These are phyloP conservation scores for Colletotrichum sp. DNA, from an alignment of 2,329 filamentous ascomycete genomes.

Conservation along the genomic window DNA sequence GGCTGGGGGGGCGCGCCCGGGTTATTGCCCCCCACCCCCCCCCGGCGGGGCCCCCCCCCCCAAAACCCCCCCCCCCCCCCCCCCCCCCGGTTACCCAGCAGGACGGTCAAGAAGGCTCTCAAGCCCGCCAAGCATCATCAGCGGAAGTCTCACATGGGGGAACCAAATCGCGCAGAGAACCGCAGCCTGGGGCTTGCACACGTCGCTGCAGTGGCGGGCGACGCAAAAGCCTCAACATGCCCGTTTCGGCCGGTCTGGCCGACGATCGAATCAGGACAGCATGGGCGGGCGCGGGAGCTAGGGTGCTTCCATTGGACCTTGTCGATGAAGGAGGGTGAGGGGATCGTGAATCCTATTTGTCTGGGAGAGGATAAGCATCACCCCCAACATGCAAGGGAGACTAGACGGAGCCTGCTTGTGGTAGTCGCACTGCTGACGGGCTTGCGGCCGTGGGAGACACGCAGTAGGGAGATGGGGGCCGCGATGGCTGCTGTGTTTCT, in stretches of 20 bases:
- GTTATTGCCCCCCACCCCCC: too few species aligned
- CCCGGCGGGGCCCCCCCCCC: too few species aligned
- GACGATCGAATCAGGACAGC: not conserved
- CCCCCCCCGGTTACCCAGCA: not conserved
- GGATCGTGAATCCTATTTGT: not conserved
- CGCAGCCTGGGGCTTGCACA: not conserved
- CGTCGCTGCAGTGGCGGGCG: not conserved
- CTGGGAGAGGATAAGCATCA: not conserved
- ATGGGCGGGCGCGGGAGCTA: not conserved
- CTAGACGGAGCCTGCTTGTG: conserved; percentile 6
- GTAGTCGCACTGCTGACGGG: not conserved
- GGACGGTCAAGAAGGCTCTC: not conserved
- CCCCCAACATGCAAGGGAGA: not conserved
- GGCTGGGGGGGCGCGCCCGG: too few species aligned
- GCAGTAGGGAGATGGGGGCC: not conserved
- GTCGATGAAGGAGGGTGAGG: not conserved
- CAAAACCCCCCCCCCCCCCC: too few species aligned
- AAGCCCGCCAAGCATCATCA: not conserved
- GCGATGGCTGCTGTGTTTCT: not conserved
- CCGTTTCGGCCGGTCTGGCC: conserved; percentile 3
- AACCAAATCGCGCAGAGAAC: not conserved
- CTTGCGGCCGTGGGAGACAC: not conserved
- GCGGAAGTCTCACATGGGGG: not conserved
- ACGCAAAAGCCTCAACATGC: conserved; percentile 2
- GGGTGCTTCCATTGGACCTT: not conserved